Percentiles rank a stretch among this genome's conserved stretches.
phyloP scores from a whole-genome alignment of 257 asterid genomes.

The Solanum chilense region DNA sequence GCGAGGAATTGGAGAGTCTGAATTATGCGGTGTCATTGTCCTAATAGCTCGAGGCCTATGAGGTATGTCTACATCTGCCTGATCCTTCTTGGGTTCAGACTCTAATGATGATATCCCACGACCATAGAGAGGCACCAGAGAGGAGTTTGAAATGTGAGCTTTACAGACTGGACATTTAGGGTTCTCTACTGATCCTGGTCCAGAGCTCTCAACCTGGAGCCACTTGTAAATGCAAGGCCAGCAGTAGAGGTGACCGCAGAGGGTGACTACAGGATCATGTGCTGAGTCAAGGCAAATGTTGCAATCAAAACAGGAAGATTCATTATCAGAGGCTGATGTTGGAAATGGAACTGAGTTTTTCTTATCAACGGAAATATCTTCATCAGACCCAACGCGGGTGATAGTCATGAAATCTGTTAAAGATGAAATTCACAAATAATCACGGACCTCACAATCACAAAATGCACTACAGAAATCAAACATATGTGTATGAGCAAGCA shows the following conservation, averaged over 20 bases:
- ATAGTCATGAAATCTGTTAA: slow-evolving; percentile 50
- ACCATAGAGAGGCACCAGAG: slow-evolving; percentile 77
- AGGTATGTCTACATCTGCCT: slow-evolving; percentile 38
- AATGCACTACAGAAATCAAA: neutral
- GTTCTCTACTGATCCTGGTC: slow-evolving; percentile 34
- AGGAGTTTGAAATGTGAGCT: slow-evolving; percentile 45
- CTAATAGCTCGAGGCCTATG: slow-evolving; percentile 60
- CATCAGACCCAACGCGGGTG: slow-evolving; percentile 22
- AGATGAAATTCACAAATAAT: neutral
- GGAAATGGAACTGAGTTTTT: slow-evolving; percentile 18
- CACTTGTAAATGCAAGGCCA: slow-evolving; percentile 95
- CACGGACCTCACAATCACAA: neutral
- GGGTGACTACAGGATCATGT: slow-evolving; percentile 73
- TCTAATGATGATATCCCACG: slow-evolving; percentile 49
- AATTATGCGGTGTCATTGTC: slow-evolving; percentile 4
- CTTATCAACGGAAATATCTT: slow-evolving; percentile 25
- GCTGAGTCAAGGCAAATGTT: slow-evolving; percentile 78
- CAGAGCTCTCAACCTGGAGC: slow-evolving; percentile 55
- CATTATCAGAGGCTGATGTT: slow-evolving; percentile 24
- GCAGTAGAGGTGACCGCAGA: slow-evolving; percentile 88
- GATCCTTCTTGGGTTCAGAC: slow-evolving; percentile 36
- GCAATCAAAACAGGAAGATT: slow-evolving; percentile 64
- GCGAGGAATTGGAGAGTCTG: slow-evolving; percentile 19
- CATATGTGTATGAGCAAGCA: neutral
- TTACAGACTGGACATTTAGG: slow-evolving; percentile 81